Conservation (phyloP, 2,329 filamentous ascomycete species). For the Diaporthe batatas region DNA sequence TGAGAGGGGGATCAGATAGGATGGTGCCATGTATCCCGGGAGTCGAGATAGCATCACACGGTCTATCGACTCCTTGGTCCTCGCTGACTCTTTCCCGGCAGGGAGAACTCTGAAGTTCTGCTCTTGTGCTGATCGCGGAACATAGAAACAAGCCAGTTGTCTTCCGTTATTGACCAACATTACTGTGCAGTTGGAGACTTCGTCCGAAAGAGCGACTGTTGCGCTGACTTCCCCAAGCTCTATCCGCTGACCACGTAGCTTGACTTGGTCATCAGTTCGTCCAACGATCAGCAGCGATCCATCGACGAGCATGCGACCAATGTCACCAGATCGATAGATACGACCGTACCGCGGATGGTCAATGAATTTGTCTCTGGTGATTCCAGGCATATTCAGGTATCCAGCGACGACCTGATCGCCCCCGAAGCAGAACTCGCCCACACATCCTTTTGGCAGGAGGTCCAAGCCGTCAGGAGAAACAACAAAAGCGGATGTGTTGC, state of each 20-base stretch:
- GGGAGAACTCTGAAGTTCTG: constrained; percentile 54
- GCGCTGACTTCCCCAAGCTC: constrained; percentile 83
- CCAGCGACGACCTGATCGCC: constrained; percentile 84
- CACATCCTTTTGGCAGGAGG: constrained; percentile 75
- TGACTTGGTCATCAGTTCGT: constrained; percentile 83
- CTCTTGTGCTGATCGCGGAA: constrained; percentile 54
- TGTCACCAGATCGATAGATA: constrained; percentile 86
- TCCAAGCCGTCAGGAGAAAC: constrained; percentile 60
- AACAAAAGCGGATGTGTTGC: constrained; percentile 82
- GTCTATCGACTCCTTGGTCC: constrained; percentile 63
- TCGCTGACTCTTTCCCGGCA: constrained; percentile 48
- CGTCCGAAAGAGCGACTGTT: constrained; percentile 64
- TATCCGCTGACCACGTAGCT: constrained; percentile 83
- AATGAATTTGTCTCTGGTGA: constrained; percentile 77
- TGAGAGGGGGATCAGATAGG: constrained; percentile 77
- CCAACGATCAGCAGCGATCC: constrained; percentile 81
- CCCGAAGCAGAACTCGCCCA: constrained; percentile 89
- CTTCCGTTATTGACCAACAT: constrained; percentile 64
- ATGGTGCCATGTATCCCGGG: constrained; percentile 84
- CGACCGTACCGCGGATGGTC: constrained; percentile 76
- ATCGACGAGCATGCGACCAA: constrained; percentile 83
- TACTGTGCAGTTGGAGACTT: constrained; percentile 73
- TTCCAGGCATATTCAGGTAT: constrained; percentile 75
- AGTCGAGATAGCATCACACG: constrained; percentile 67
- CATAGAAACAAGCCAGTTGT: constrained; percentile 78